phyloP scores from a whole-genome alignment of 2,329 filamentous ascomycete species.

The Xylaria sp. region DNA sequence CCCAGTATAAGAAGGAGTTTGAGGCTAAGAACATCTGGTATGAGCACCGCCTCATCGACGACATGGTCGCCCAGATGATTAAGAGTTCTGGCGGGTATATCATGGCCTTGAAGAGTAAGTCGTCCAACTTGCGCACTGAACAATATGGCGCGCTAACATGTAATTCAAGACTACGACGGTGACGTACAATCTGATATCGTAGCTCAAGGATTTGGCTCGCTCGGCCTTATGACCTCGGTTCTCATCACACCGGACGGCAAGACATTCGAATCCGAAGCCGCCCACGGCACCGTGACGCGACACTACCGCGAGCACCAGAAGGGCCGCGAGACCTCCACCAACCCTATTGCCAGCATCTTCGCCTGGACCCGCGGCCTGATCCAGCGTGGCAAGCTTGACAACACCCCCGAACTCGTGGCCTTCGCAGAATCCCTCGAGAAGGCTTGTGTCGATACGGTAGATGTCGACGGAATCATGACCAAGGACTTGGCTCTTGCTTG shows the following conservation, averaged over 20 bases:
- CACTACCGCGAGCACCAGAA: constrained; percentile 99
- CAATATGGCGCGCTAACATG: constrained; percentile 34
- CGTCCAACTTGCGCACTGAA: background rate
- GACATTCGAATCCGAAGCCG: constrained; percentile 97
- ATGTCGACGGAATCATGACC: constrained; percentile 96
- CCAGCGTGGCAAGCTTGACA: constrained; percentile 92
- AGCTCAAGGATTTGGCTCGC: constrained; percentile 96
- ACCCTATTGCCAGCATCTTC: constrained; percentile 99
- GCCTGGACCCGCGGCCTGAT: constrained; percentile 96
- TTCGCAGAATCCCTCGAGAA: constrained; percentile 93
- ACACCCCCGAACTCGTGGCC: constrained; percentile 88
- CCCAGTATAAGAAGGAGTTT: constrained; percentile 85
- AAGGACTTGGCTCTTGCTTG: constrained; percentile 97
- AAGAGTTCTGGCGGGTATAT: constrained; percentile 97
- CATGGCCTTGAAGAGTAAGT: constrained; percentile 96
- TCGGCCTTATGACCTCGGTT: constrained; percentile 98
- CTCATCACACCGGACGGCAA: constrained; percentile 96
- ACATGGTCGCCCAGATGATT: constrained; percentile 99
- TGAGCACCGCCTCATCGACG: constrained; percentile 98
- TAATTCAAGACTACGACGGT: constrained; percentile 89
- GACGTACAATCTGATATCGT: constrained; percentile 99
- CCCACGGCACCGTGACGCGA: constrained; percentile 96
- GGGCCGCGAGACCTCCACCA: constrained; percentile 95
- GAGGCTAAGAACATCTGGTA: constrained; percentile 97
- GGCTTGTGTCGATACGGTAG: constrained; percentile 93